These are phyloP conservation scores for Raffaelea arxii DNA, from an alignment of 2,329 filamentous ascomycete species.

Conservation along the genomic window DNA sequence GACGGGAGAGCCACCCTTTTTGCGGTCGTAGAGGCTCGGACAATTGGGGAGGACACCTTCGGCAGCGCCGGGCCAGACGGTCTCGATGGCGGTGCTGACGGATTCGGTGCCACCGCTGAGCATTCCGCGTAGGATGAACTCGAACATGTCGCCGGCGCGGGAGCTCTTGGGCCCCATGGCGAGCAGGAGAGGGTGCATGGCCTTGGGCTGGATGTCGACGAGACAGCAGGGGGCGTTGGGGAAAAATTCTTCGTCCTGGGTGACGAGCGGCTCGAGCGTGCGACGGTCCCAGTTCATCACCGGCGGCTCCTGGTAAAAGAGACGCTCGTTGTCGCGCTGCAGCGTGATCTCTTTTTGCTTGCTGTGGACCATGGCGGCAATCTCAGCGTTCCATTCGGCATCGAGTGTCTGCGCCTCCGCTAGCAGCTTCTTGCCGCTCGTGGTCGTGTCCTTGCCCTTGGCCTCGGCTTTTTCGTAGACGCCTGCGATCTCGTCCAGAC, in stretches of 20 bases:
- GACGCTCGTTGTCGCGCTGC: constrained; percentile 43
- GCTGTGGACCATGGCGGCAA: constrained; percentile 5
- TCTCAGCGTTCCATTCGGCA: constrained; percentile 6
- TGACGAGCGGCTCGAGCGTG: constrained; percentile 57
- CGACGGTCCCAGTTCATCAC: constrained; percentile 61
- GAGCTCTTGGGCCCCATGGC: constrained; percentile 29
- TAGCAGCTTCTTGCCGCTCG: too few relatives aligned
- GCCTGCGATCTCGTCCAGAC: not conserved
- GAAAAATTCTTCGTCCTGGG: constrained; percentile 52
- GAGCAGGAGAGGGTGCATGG: constrained; percentile 37
- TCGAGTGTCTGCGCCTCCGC: too few relatives aligned
- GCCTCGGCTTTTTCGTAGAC: constrained; percentile 7
- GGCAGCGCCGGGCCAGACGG: constrained; percentile 49
- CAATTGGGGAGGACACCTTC: constrained; percentile 41
- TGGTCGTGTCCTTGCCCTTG: not conserved
- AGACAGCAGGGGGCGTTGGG: constrained; percentile 49
- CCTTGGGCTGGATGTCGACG: constrained; percentile 57
- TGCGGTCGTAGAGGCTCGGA: constrained; percentile 36
- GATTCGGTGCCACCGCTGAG: constrained; percentile 22
- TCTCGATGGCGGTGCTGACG: constrained; percentile 35
- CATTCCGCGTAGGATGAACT: constrained; percentile 38
- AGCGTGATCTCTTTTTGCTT: constrained; percentile 15
- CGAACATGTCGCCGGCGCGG: constrained; percentile 39
- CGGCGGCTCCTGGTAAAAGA: constrained; percentile 38
- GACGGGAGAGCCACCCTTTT: constrained; percentile 32